phyloP scores from a whole-genome alignment of 73 alveolate species.

The Symbiodinium pilosum region DNA sequence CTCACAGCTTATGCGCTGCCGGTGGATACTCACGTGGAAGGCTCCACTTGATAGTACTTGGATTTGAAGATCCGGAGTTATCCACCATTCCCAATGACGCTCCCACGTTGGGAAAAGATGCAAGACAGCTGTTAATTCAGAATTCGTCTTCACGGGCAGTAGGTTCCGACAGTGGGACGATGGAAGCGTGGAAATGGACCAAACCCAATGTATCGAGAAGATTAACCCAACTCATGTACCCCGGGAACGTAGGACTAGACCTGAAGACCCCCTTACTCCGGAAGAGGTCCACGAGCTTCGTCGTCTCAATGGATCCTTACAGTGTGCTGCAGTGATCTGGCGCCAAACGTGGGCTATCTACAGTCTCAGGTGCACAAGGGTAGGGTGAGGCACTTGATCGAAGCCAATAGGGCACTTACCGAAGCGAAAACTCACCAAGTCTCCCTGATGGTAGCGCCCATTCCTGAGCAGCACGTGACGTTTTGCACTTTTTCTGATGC shows the following conservation, averaged over 20 bases:
- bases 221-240: neutral
- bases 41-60: neutral
- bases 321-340: slow-evolving; percentile 18
- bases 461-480: neutral
- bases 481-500: slow-evolving; percentile 37
- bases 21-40: neutral
- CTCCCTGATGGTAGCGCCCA: neutral
- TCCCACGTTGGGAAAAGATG: neutral
- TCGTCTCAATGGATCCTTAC: neutral
- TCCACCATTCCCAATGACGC: neutral
- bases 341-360: neutral
- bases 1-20: neutral
- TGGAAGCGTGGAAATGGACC: slow-evolving; percentile 16
- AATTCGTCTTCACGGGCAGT: neutral
- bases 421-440: neutral
- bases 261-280: neutral
- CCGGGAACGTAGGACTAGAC: neutral
- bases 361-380: neutral
- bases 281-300: neutral
- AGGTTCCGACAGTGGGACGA: slow-evolving; percentile 46
- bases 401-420: neutral
- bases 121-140: neutral
- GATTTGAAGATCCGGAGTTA: neutral
- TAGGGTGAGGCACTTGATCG: neutral
- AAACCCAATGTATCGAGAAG: neutral